Evolutionary conservation across 176 grass and related monocot species (phyloP).

Genomic region (Saccharum officinarum): DNA sequence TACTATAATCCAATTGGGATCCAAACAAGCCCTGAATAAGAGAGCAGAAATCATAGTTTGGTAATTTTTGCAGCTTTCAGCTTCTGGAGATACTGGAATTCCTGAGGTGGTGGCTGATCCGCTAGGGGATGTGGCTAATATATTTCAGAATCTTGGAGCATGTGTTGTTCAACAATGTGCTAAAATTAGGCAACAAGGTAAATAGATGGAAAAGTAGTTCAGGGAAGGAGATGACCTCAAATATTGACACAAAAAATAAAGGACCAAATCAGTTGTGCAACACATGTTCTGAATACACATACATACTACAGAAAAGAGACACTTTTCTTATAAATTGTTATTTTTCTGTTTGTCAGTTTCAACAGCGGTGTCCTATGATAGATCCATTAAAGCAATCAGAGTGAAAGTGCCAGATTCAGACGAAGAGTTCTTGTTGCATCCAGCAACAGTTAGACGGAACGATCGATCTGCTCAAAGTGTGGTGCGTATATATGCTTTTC

Average conservation of each 20-base stretch:
- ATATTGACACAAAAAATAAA: background rate
- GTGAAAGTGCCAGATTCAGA: slow-evolving; percentile 97
- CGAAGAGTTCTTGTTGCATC: slow-evolving; percentile 94
- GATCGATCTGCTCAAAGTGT: slow-evolving; percentile 97
- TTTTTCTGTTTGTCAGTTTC: slow-evolving; percentile 63
- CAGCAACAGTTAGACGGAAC: slow-evolving; percentile 88
- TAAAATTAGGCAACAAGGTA: slow-evolving; percentile 99
- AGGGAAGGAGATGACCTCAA: background rate
- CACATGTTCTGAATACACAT: background rate
- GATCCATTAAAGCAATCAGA: slow-evolving; percentile 79
- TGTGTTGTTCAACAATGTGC: slow-evolving; percentile 99
- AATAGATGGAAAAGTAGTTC: slow-evolving; percentile 3
- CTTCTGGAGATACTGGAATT: slow-evolving; percentile 90
- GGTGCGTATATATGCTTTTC: slow-evolving; percentile 50
- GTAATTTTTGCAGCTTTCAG: slow-evolving; percentile 70
- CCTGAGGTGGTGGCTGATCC: slow-evolving; percentile 91
- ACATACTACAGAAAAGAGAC: slow-evolving; percentile 5
- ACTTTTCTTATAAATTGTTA: slow-evolving; percentile 17
- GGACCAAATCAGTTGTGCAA: background rate
- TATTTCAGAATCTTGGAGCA: slow-evolving; percentile 93
- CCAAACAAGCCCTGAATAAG: background rate
- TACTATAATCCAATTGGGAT: background rate
- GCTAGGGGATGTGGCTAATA: slow-evolving; percentile 89
- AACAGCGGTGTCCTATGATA: slow-evolving; percentile 96
- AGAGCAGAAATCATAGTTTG: slow-evolving; percentile 12